Evolutionary conservation across 768 basidiomycete genomes (phyloP).

Genomic region (Kwoniella bestiolae): DNA sequence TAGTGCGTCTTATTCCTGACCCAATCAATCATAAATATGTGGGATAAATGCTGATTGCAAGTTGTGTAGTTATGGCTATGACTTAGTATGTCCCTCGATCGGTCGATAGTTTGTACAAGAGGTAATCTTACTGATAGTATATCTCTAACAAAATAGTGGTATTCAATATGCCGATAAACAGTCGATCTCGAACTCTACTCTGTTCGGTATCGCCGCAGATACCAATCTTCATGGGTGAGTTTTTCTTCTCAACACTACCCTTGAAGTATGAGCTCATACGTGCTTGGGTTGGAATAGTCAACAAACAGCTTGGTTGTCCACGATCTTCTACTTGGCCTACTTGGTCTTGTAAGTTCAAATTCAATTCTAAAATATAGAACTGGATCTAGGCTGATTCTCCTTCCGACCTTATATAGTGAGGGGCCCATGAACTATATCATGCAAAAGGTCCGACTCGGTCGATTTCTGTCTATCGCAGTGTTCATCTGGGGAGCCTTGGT

Average conservation of each 20-base stretch:
- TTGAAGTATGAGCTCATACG: constrained; percentile 1
- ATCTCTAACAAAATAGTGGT: too few species aligned
- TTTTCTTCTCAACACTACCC: too few species aligned
- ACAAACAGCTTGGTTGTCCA: constrained; percentile 3
- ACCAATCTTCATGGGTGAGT: constrained; percentile 3
- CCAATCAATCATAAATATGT: too few species aligned
- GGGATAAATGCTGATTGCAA: too few species aligned
- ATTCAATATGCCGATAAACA: constrained; percentile 8
- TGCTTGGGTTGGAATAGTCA: background rate
- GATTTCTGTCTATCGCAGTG: background rate
- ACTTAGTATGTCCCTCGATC: background rate
- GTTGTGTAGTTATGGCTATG: constrained; percentile 4
- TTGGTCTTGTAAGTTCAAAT: constrained; percentile 1
- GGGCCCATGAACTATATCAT: constrained; percentile 5
- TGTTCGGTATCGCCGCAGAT: constrained; percentile 1
- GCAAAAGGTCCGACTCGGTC: constrained; percentile 5
- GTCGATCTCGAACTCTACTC: background rate
- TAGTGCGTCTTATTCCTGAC: background rate
- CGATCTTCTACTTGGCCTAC: constrained; percentile 1
- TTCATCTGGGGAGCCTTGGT: background rate
- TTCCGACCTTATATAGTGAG: too few species aligned
- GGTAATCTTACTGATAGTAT: too few species aligned
- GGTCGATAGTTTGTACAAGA: too few species aligned
- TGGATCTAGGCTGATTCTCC: too few species aligned
- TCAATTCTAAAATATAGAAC: background rate